These are phyloP conservation scores for Avena sativa DNA, from an alignment of 176 grass and related monocot species.

Conservation along the genomic window DNA sequence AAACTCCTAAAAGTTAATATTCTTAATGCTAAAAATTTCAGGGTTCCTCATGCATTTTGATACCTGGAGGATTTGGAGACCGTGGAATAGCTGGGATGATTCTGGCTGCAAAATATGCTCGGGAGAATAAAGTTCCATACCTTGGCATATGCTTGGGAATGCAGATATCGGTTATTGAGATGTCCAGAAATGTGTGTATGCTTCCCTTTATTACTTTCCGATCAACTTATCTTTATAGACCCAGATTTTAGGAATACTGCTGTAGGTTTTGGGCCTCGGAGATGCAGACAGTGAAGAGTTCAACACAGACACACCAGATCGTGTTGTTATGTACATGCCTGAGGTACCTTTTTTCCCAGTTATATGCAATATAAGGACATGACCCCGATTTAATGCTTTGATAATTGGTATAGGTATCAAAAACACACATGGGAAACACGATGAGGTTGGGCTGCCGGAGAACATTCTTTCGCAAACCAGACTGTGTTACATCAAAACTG, in stretches of 20 bases:
- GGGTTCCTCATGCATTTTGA: slow-evolving; percentile 87
- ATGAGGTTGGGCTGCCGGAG: slow-evolving; percentile 88
- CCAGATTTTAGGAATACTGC: slow-evolving; percentile 34
- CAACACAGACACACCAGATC: slow-evolving; percentile 54
- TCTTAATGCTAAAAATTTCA: slow-evolving; percentile 45
- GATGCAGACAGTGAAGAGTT: slow-evolving; percentile 97
- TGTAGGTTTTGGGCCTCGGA: slow-evolving; percentile 70
- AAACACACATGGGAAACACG: slow-evolving; percentile 96
- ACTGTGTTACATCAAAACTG: slow-evolving; percentile 84
- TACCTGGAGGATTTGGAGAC: slow-evolving; percentile 96
- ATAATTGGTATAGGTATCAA: slow-evolving; percentile 72
- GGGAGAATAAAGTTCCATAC: slow-evolving; percentile 96
- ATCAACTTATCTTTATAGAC: slow-evolving; percentile 20
- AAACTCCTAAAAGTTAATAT: slow-evolving; percentile 29
- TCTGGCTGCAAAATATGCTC: slow-evolving; percentile 94
- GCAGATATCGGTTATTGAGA: slow-evolving; percentile 99
- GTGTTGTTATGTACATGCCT: slow-evolving; percentile 94
- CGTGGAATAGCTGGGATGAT: slow-evolving; percentile 97
- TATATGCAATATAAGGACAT: slow-evolving; percentile 21
- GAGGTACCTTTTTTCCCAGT: slow-evolving; percentile 62
- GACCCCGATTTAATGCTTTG: slow-evolving; percentile 18
- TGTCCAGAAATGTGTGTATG: slow-evolving; percentile 74
- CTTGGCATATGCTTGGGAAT: slow-evolving; percentile 99
- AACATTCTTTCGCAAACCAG: slow-evolving; percentile 72
- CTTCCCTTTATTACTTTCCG: slow-evolving; percentile 32